phyloP scores from a whole-genome alignment of 805 yeast genomes.

The Limtongozyma cylindracea region DNA sequence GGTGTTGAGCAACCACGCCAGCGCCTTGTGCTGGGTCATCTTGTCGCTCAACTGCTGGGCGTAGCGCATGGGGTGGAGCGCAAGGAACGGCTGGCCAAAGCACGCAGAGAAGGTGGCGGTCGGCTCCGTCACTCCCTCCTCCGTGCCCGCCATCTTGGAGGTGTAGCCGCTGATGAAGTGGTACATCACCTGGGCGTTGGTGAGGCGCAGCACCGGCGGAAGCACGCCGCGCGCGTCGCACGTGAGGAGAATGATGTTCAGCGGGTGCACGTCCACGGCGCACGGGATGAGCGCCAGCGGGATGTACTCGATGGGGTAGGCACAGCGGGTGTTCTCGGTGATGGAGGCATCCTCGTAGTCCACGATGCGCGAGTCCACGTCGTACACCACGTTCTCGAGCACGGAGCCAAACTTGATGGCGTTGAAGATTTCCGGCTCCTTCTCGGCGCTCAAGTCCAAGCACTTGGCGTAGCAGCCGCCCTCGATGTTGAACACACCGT shows the following conservation, averaged over 20 bases:
- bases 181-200: constrained; percentile 95
- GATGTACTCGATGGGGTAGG: constrained; percentile 91
- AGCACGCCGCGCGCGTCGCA: constrained; percentile 97
- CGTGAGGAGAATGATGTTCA: constrained; percentile 74
- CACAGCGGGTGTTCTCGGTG: constrained; percentile 96
- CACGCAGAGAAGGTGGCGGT: constrained; percentile 96
- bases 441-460: constrained; percentile 67
- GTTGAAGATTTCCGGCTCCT: constrained; percentile 93
- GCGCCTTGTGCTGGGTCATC: constrained; percentile 68
- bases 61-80: constrained; percentile 92
- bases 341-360: constrained; percentile 63
- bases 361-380: constrained; percentile 52
- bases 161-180: constrained; percentile 97
- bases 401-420: constrained; percentile 90
- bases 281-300: constrained; percentile 95
- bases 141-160: constrained; percentile 98
- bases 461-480: constrained; percentile 99
- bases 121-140: constrained; percentile 96
- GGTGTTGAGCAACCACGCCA: constrained; percentile 92
- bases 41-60: constrained; percentile 91
- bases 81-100: constrained; percentile 97
- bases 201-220: constrained; percentile 87
- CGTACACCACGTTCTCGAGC: constrained; percentile 79
- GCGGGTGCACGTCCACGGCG: constrained; percentile 71
- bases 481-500: constrained; percentile 96